Percentiles rank a stretch among this genome's conserved stretches.
phyloP scores from a whole-genome alignment of 2,329 filamentous ascomycete species.

The Leptographium wingfieldii region DNA sequence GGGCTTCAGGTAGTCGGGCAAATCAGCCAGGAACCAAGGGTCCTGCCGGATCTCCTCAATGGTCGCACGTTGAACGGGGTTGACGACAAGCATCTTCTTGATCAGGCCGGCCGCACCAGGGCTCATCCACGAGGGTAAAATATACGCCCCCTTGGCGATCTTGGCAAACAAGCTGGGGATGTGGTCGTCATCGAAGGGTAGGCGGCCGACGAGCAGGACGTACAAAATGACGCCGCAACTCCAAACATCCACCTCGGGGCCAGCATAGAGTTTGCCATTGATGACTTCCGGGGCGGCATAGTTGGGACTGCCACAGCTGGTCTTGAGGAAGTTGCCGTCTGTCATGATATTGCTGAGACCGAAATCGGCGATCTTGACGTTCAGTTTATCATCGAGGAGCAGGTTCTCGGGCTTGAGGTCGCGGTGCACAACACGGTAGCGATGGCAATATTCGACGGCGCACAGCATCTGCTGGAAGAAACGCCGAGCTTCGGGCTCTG shows the following conservation, averaged over 20 bases:
- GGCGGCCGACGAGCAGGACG: conserved; percentile 64
- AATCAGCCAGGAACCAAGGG: conserved; percentile 81
- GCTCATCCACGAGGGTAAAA: conserved; percentile 83
- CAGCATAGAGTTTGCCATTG: conserved; percentile 92
- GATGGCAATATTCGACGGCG: conserved; percentile 96
- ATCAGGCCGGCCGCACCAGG: conserved; percentile 72
- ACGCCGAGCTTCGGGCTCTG: conserved; percentile 81
- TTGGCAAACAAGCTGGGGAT: conserved; percentile 97
- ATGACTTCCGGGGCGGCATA: conserved; percentile 98
- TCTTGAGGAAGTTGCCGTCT: conserved; percentile 97
- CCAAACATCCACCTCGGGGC: conserved; percentile 97
- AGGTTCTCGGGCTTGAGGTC: conserved; percentile 97
- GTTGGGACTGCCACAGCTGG: conserved; percentile 94
- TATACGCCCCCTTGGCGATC: conserved; percentile 88
- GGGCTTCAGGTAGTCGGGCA: conserved; percentile 75
- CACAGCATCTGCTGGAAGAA: conserved; percentile 99
- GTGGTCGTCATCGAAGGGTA: conserved; percentile 97
- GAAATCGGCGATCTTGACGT: conserved; percentile 99
- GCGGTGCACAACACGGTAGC: conserved; percentile 97
- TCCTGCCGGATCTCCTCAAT: conserved; percentile 89
- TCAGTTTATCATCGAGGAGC: conserved; percentile 84
- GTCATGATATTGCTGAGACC: conserved; percentile 99
- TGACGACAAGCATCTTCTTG: conserved; percentile 87
- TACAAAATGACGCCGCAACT: conserved; percentile 88
- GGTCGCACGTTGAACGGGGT: conserved; percentile 85